These are phyloP conservation scores for Tuber indicum DNA, from an alignment of 495 filamentous ascomycete genomes.

Conservation along the genomic window DNA sequence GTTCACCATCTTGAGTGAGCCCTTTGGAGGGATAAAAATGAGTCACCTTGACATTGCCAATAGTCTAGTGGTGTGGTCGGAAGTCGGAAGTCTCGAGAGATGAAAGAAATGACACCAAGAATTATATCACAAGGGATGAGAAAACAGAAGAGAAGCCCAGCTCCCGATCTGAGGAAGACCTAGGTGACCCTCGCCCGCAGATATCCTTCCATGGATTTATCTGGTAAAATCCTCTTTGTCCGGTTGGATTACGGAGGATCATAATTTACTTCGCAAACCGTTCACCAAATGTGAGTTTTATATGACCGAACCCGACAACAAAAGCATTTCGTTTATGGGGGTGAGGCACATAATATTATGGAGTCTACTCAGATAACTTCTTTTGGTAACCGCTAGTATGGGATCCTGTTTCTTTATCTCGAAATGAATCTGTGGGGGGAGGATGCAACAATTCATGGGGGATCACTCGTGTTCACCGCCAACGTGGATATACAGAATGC, in stretches of 20 bases:
- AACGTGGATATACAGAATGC: neutral
- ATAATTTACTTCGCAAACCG: too few relatives aligned
- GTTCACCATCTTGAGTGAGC: neutral
- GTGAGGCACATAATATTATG: neutral
- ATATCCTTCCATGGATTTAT: neutral
- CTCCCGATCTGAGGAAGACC: neutral
- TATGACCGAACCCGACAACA: neutral
- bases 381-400: neutral
- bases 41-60: neutral
- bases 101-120: neutral
- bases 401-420: neutral
- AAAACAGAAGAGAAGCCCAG: neutral
- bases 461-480: neutral
- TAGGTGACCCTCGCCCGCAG: neutral
- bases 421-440: neutral
- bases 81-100: neutral
- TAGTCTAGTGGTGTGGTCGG: neutral
- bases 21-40: neutral
- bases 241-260: neutral
- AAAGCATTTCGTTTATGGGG: neutral
- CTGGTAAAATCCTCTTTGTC: neutral
- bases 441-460: neutral
- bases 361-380: neutral
- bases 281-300: neutral
- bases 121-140: neutral